phyloP scores from a whole-genome alignment of 129 eudicot genomes.

The Erigeron canadensis region DNA sequence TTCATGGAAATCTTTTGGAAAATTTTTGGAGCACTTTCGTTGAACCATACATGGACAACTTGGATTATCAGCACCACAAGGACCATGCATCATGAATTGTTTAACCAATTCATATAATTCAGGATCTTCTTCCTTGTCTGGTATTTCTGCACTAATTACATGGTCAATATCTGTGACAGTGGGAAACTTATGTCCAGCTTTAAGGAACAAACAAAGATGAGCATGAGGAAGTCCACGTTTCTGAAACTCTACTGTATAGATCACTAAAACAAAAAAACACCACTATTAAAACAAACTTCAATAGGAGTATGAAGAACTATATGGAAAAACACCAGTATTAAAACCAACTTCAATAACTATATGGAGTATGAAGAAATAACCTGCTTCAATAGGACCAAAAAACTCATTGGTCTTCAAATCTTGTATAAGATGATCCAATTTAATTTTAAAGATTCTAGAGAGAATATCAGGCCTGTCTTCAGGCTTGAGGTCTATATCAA shows the following conservation, averaged over 20 bases:
- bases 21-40: neutral
- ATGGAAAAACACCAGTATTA: too few relatives aligned
- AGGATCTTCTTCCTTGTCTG: neutral
- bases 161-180: neutral
- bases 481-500: neutral
- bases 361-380: neutral
- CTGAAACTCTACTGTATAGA: neutral
- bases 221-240: neutral
- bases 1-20: neutral
- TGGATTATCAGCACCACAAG: neutral
- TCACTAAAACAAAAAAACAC: neutral
- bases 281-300: rapidly evolving
- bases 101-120: neutral
- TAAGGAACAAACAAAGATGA: neutral
- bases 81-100: neutral
- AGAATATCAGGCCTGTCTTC: neutral
- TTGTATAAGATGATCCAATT: neutral
- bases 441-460: neutral
- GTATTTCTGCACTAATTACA: neutral
- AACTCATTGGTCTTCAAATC: neutral
- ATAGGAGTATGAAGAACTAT: neutral
- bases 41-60: neutral
- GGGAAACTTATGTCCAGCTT: neutral
- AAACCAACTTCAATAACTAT: too few relatives aligned
- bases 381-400: neutral